phyloP scores from a whole-genome alignment of 352 stramenopile genomes.

The Plasmopara viticola region DNA sequence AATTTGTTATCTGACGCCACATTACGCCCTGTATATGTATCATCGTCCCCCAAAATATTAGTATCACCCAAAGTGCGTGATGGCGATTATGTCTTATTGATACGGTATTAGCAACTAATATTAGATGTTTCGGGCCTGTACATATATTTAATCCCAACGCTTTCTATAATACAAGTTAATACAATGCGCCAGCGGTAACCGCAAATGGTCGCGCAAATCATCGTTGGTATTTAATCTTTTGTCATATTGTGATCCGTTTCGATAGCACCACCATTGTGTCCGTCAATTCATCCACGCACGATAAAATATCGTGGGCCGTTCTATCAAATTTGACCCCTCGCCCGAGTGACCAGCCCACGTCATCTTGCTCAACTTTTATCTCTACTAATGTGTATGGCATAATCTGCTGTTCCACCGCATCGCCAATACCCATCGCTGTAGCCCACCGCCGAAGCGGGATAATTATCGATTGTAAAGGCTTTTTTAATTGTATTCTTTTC shows the following conservation, averaged over 20 bases:
- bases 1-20: too few species aligned
- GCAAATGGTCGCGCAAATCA: conserved; percentile 9
- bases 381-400: conserved; percentile 33
- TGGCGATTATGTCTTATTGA: not conserved
- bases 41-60: too few species aligned
- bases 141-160: conserved; percentile 5
- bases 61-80: not conserved
- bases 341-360: conserved; percentile 35
- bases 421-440: conserved; percentile 24
- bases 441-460: conserved; percentile 21
- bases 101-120: not conserved
- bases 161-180: conserved; percentile 43
- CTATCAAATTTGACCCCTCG: conserved; percentile 23
- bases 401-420: conserved; percentile 32
- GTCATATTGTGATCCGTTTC: conserved; percentile 28
- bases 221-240: conserved; percentile 28
- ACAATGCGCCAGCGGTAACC: conserved; percentile 19
- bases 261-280: conserved; percentile 25
- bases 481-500: conserved; percentile 34
- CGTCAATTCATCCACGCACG: conserved; percentile 28
- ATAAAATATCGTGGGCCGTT: conserved; percentile 30
- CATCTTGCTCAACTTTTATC: conserved; percentile 27
- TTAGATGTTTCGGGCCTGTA: too few species aligned
- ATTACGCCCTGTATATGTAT: too few species aligned
- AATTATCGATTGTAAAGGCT: conserved; percentile 27